Evolutionary conservation across 768 basidiomycete species (phyloP).

Genomic region (Termitomyces sp.): DNA sequence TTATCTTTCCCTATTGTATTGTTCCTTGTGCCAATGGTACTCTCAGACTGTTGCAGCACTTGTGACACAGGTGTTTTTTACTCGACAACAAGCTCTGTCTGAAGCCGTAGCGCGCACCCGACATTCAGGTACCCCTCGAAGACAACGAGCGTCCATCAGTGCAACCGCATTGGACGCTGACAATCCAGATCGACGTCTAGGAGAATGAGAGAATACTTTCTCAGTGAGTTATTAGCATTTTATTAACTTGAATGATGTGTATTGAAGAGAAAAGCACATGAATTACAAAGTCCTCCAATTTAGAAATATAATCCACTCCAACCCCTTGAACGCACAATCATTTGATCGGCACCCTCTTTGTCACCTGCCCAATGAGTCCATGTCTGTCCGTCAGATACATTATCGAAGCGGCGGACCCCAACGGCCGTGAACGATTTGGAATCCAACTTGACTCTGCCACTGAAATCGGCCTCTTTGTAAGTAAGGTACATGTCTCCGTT

Average conservation of each 20-base stretch:
- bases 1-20: neutral
- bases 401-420: conserved; percentile 17
- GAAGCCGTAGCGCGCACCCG: conserved; percentile 12
- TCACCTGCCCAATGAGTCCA: conserved; percentile 42
- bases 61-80: conserved; percentile 25
- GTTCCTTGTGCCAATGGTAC: neutral
- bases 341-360: conserved; percentile 32
- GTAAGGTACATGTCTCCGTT: conserved; percentile 53
- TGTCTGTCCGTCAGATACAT: conserved; percentile 5
- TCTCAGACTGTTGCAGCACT: conserved; percentile 27
- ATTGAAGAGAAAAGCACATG: neutral
- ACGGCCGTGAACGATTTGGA: conserved; percentile 36
- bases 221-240: neutral
- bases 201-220: neutral
- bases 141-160: neutral
- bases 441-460: conserved; percentile 38
- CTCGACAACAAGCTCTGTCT: conserved; percentile 25
- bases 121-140: neutral
- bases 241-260: neutral
- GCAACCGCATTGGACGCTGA: conserved; percentile 5
- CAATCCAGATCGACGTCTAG: conserved; percentile 9
- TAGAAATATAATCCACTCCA: conserved; percentile 46
- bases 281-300: neutral
- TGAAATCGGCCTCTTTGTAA: conserved; percentile 46
- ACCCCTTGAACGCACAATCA: conserved; percentile 35